Conservation (phyloP, 2,329 filamentous ascomycete species). For the Bipolaris oryzae region DNA sequence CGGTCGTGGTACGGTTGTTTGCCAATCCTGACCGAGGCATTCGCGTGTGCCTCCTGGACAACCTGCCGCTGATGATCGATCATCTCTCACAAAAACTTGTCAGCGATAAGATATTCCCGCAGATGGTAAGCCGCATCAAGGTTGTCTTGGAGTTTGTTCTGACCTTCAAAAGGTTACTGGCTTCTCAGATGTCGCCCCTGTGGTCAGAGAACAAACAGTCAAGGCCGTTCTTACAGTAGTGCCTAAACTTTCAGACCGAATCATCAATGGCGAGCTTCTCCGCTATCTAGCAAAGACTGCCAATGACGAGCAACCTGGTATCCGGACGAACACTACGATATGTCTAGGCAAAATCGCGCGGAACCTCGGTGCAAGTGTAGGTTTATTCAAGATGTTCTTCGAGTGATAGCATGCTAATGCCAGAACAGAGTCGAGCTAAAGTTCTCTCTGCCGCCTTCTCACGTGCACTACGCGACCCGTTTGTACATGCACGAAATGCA, state of each 20-base stretch:
- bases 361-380: conserved; percentile 71
- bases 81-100: conserved; percentile 85
- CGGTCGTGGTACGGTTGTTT: conserved; percentile 86
- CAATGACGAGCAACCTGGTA: conserved; percentile 96
- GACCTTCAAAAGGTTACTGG: conserved; percentile 74
- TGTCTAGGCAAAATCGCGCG: conserved; percentile 96
- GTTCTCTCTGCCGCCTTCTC: conserved; percentile 93
- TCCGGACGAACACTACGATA: conserved; percentile 97
- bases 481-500: conserved; percentile 91
- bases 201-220: conserved; percentile 93
- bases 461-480: conserved; percentile 87
- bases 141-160: conserved; percentile 19
- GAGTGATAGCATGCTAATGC: conserved; percentile 15
- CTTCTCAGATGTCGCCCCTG: conserved; percentile 87
- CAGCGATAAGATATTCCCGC: conserved; percentile 95
- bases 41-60: conserved; percentile 88
- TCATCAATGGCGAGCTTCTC: conserved; percentile 90
- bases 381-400: conserved; percentile 8
- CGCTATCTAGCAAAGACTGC: conserved; percentile 92
- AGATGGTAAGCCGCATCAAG: conserved; percentile 65
- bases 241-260: conserved; percentile 86
- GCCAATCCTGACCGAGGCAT: conserved; percentile 89
- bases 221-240: conserved; percentile 91
- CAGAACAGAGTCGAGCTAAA: conserved; percentile 73
- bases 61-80: conserved; percentile 88